Base-by-base conservation (phyloP, 345 rosid species). In the Odontarrhena argentea region DNA sequence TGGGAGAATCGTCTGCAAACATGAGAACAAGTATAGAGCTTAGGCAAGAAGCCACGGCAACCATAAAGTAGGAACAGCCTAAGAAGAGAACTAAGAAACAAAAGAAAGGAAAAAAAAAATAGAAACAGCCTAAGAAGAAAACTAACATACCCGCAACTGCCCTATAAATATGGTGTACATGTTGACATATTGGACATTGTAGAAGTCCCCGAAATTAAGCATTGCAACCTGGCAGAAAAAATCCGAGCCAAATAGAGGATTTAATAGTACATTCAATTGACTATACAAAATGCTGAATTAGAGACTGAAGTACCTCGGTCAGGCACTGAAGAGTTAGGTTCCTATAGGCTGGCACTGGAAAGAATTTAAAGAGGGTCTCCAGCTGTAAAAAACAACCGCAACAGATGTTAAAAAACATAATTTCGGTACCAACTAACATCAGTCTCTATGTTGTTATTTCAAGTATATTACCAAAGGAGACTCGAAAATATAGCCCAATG, bases 401-500 rank as follows among this genome's bases (percentile, higher is more conserved):
- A 60, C 34, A 76, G 62, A 51, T 35, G 69, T 54, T 53, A 73
- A 77, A 73, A 9, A 55, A 34, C 58, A 66, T 30, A 50, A 51
- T 10, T 15, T n/a, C 37, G 52, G 60, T 46, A 59, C 64, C 65
- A 71, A n/a, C 41, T 37, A 60, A 76, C 10, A 79, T 36, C 43
- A 47, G 41, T 55, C 51, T 26, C 60, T 41, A 46, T 45, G 46
- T 58, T 45, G 46, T 66, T 53, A 37, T 44, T 45, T 52, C 3
- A 59, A 41, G 66, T 40, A 38, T 76, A 82, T 64, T 85, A 91
- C 99, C 92, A 91, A 60, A 56, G 96, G 87, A 37, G 99, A 95
- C 76, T 95, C 99, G 85, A 95, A 95, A 74, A 95, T 95, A 78
- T 95, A 95, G 74, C 98, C 99, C 80, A 95, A 66, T 2, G 99